phyloP scores from a whole-genome alignment of 164 flowering plant species.

The Macadamia tetraphylla region DNA sequence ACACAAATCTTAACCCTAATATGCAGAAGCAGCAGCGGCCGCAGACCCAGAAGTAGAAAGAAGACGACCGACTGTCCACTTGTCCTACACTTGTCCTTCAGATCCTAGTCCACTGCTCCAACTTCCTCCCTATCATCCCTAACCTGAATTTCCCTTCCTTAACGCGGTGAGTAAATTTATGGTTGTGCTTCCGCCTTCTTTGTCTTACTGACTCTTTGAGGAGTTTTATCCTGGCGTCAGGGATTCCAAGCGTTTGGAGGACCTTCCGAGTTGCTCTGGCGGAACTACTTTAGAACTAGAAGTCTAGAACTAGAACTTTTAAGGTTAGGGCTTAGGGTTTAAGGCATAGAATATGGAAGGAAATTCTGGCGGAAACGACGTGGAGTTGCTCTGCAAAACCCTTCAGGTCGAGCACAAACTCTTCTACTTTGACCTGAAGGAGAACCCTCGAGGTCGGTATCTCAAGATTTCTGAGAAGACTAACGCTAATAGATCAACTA shows the following conservation, averaged over 20 bases:
- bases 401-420: slow-evolving; percentile 98
- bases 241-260: neutral
- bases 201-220: neutral
- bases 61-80: neutral
- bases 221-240: neutral
- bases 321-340: neutral
- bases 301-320: too few species aligned
- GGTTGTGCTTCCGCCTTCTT: neutral
- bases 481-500: slow-evolving; percentile 88
- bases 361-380: slow-evolving; percentile 69
- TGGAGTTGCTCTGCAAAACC: slow-evolving; percentile 83
- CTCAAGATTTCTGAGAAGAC: slow-evolving; percentile 97
- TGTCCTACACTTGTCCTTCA: neutral
- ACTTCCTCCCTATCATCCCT: too few species aligned
- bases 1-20: slow-evolving; percentile 14
- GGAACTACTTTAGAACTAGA: neutral
- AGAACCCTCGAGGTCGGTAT: slow-evolving; percentile 93
- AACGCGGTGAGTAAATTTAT: too few species aligned
- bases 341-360: slow-evolving; percentile 38
- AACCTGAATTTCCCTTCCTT: neutral
- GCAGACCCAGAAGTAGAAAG: neutral
- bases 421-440: slow-evolving; percentile 96
- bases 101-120: neutral
- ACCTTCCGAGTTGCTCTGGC: neutral
- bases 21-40: slow-evolving; percentile 1